phyloP scores from a whole-genome alignment of 495 filamentous ascomycete species.

The Aspergillus kassunensis region DNA sequence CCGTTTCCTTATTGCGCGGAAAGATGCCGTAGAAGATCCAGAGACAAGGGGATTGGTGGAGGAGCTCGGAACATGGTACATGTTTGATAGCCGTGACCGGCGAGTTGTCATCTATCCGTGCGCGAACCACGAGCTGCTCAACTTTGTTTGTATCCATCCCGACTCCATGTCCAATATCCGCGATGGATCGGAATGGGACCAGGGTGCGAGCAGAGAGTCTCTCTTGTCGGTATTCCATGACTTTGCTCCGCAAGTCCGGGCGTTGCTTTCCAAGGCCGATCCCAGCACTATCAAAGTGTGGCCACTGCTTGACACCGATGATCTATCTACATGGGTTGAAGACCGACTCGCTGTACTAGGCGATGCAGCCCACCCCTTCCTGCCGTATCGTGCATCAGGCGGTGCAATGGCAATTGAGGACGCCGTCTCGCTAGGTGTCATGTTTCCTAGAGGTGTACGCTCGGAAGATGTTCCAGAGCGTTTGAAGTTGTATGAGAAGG shows the following conservation, averaged over 20 bases:
- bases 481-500: conserved; percentile 54
- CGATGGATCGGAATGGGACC: conserved; percentile 37
- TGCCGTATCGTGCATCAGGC: conserved; percentile 53
- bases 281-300: conserved; percentile 50
- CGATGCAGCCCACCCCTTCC: conserved; percentile 62
- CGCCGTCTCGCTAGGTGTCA: conserved; percentile 50
- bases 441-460: conserved; percentile 42
- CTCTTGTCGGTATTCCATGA: conserved; percentile 48
- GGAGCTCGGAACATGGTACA: conserved; percentile 37
- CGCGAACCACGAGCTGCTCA: conserved; percentile 49
- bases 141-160: conserved; percentile 60
- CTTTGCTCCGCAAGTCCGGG: conserved; percentile 44
- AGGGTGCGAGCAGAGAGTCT: conserved; percentile 39
- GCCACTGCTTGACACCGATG: conserved; percentile 56
- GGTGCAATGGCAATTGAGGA: conserved; percentile 60
- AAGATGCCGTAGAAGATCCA: conserved; percentile 43
- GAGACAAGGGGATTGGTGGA: conserved; percentile 38
- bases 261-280: conserved; percentile 46
- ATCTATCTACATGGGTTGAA: conserved; percentile 50
- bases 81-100: conserved; percentile 49
- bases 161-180: conserved; percentile 35
- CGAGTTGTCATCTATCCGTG: conserved; percentile 59
- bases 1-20: conserved; percentile 52
- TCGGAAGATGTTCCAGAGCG: conserved; percentile 44
- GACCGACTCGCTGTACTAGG: conserved; percentile 51